A percentile compares a stretch with the other conserved stretches of the same genome.
phyloP scores from a whole-genome alignment of 2,329 filamentous ascomycete genomes.

The Bipolaris gigantea region DNA sequence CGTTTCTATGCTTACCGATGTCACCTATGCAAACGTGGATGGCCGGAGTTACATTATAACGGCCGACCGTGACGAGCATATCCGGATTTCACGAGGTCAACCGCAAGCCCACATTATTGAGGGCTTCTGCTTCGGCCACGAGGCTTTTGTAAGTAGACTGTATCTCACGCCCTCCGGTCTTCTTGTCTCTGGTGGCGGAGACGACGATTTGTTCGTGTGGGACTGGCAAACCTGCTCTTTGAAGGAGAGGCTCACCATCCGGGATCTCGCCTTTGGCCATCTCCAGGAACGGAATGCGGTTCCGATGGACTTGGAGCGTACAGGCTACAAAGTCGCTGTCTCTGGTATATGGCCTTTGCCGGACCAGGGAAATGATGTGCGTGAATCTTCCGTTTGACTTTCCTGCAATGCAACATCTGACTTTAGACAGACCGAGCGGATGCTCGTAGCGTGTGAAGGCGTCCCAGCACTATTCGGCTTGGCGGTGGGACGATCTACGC shows the following conservation, averaged over 20 bases:
- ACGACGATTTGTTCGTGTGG: slow-evolving; percentile 78
- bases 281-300: slow-evolving; percentile 22
- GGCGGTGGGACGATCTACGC: slow-evolving; percentile 51
- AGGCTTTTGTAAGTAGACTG: slow-evolving; percentile 78
- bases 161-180: slow-evolving; percentile 66
- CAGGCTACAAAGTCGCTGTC: slow-evolving; percentile 49
- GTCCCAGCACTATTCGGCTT: slow-evolving; percentile 67
- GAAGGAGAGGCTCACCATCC: slow-evolving; percentile 55
- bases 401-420: neutral
- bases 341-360: slow-evolving; percentile 55
- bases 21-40: slow-evolving; percentile 58
- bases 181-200: slow-evolving; percentile 85
- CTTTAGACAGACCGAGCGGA: slow-evolving; percentile 27
- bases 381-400: slow-evolving; percentile 45
- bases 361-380: slow-evolving; percentile 31
- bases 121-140: slow-evolving; percentile 84
- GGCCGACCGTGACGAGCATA: slow-evolving; percentile 76
- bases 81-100: slow-evolving; percentile 79
- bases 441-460: slow-evolving; percentile 50
- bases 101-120: slow-evolving; percentile 89
- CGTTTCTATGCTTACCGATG: slow-evolving; percentile 88
- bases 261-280: slow-evolving; percentile 27
- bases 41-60: slow-evolving; percentile 65
- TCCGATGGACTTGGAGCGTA: slow-evolving; percentile 11
- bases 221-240: slow-evolving; percentile 68